These are phyloP conservation scores for Phytophthora citricola DNA, from an alignment of 352 stramenopile species.

Conservation along the genomic window DNA sequence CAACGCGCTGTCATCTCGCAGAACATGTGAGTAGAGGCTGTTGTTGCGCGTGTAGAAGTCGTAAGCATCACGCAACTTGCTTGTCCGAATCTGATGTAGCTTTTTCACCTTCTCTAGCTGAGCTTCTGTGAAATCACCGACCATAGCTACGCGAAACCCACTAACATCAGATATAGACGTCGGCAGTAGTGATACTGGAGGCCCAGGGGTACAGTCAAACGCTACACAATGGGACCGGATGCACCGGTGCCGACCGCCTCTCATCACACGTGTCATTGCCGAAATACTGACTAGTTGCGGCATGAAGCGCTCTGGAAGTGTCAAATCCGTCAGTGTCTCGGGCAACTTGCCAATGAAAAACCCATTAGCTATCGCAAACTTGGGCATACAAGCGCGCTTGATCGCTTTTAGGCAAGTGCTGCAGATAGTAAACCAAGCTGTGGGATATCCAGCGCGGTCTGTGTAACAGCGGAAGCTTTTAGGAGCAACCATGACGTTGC, in stretches of 20 bases:
- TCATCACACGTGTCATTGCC: slow-evolving; percentile 7
- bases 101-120: background rate
- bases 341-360: background rate
- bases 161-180: background rate
- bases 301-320: slow-evolving; percentile 2
- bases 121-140: slow-evolving; percentile 5
- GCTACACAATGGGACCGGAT: background rate
- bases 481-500: background rate
- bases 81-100: background rate
- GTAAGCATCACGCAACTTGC: background rate
- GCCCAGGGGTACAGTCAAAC: background rate
- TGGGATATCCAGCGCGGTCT: background rate
- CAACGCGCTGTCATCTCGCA: background rate
- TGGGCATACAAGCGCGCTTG: background rate
- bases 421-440: background rate
- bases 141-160: background rate
- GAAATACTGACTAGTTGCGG: slow-evolving; percentile 1
- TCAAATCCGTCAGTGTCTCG: background rate
- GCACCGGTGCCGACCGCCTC: background rate
- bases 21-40: background rate
- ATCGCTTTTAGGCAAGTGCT: background rate
- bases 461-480: background rate
- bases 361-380: slow-evolving; percentile 3
- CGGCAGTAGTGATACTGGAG: background rate
- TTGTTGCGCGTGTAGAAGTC: slow-evolving; percentile 7